A percentile compares a stretch with the other conserved stretches of the same genome.
Evolutionary conservation across 192 early-diverging fungal genomes (phyloP).

Genomic region (Funneliformis geosporum): DNA sequence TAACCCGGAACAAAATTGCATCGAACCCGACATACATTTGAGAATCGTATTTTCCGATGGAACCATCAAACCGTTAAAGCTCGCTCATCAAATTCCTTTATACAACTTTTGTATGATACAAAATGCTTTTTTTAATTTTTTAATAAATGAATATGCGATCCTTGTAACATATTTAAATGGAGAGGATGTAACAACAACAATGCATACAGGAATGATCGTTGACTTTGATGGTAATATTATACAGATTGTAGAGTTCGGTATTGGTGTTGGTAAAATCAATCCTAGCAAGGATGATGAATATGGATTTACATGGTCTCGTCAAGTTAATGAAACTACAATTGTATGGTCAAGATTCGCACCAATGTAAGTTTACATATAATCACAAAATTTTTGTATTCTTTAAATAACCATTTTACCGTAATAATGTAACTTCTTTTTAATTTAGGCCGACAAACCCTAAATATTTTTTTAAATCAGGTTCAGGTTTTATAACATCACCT

Average conservation of each 20-base stretch:
- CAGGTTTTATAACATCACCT: background rate
- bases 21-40: background rate
- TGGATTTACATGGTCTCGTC: background rate
- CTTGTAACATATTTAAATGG: background rate
- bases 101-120: background rate
- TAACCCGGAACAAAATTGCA: background rate
- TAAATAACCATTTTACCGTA: too few species aligned
- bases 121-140: background rate
- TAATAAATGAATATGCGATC: background rate
- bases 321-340: background rate
- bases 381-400: too few species aligned
- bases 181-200: background rate
- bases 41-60: background rate
- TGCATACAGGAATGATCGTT: background rate
- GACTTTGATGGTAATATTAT: background rate
- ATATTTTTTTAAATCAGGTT: background rate
- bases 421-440: too few species aligned
- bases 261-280: background rate
- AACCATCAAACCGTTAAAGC: background rate
- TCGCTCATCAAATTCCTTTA: background rate
- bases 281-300: background rate
- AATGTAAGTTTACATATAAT: background rate
- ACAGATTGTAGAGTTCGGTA: background rate
- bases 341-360: background rate
- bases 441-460: background rate